These are phyloP conservation scores for Saturnispora kantuleensis DNA, from an alignment of 805 yeast genomes.

Conservation along the genomic window DNA sequence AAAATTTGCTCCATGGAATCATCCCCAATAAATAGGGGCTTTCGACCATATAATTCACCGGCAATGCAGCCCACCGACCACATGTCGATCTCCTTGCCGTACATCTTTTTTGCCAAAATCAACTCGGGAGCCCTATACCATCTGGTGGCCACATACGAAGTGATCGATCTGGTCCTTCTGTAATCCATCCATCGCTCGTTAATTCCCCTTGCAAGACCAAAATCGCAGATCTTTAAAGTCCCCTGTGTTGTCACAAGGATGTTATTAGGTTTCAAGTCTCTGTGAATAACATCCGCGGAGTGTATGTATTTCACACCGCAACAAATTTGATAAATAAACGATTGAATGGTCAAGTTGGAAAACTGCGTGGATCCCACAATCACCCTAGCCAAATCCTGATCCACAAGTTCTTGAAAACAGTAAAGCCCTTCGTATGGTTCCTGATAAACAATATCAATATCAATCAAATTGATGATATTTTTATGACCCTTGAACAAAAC, in stretches of 20 bases:
- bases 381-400: slow-evolving; percentile 73
- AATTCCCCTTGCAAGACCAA: slow-evolving; percentile 84
- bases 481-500: slow-evolving; percentile 76
- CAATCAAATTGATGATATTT: slow-evolving; percentile 66
- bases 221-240: slow-evolving; percentile 76
- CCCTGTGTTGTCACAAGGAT: slow-evolving; percentile 71
- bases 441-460: slow-evolving; percentile 57
- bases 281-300: slow-evolving; percentile 83
- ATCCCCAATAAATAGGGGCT: slow-evolving; percentile 71
- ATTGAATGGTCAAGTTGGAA: slow-evolving; percentile 74
- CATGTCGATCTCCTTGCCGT: slow-evolving; percentile 68
- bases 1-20: slow-evolving; percentile 61
- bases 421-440: slow-evolving; percentile 78
- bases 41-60: slow-evolving; percentile 73
- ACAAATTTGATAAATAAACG: slow-evolving; percentile 67
- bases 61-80: slow-evolving; percentile 94
- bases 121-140: slow-evolving; percentile 96
- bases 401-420: slow-evolving; percentile 79
- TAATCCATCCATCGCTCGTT: slow-evolving; percentile 20
- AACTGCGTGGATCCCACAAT: slow-evolving; percentile 68
- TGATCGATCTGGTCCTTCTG: slow-evolving; percentile 30
- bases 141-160: slow-evolving; percentile 85
- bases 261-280: slow-evolving; percentile 90
- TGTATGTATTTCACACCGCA: slow-evolving; percentile 87
- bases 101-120: slow-evolving; percentile 47